Conservation (phyloP, 352 stramenopile genomes). For the Phytophthora vignae region DNA sequence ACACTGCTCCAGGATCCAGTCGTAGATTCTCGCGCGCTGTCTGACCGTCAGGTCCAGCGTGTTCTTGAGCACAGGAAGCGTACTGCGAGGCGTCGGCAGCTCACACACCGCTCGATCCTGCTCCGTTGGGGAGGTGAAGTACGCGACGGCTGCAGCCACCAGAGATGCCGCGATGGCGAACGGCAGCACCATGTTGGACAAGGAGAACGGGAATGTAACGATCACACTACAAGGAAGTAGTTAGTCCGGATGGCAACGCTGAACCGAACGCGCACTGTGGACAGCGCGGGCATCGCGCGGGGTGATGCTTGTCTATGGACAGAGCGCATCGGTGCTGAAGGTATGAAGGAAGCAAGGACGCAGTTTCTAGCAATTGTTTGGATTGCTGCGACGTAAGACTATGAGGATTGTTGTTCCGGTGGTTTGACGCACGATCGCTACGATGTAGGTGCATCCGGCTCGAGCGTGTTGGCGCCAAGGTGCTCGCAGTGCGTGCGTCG, state of each 20-base stretch:
- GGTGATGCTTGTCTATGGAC: slow-evolving; percentile 4
- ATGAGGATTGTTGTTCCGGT: background rate
- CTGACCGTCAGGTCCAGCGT: slow-evolving; percentile 55
- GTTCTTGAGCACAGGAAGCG: slow-evolving; percentile 62
- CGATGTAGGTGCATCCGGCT: background rate
- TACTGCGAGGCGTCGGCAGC: slow-evolving; percentile 54
- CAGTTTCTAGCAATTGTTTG: background rate
- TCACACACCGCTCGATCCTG: slow-evolving; percentile 38
- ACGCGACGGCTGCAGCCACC: slow-evolving; percentile 32
- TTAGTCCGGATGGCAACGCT: background rate
- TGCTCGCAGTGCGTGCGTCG: background rate
- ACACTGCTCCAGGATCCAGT: slow-evolving; percentile 69
- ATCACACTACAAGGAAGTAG: background rate
- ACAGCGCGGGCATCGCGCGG: background rate
- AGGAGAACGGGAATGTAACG: background rate
- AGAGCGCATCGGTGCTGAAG: background rate
- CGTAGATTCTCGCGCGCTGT: slow-evolving; percentile 60
- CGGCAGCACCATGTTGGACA: slow-evolving; percentile 17
- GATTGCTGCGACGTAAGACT: background rate
- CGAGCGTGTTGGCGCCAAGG: too few relatives aligned
- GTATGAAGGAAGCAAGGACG: background rate
- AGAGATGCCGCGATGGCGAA: slow-evolving; percentile 36
- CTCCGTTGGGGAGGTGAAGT: slow-evolving; percentile 32
- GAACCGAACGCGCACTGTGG: slow-evolving; percentile 24
- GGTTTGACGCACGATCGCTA: background rate